Evolutionary conservation across 371 early-diverging fungal genomes (phyloP), one percentile per base, ranked within the genome.

Genomic region (Mucor piriformis): DNA sequence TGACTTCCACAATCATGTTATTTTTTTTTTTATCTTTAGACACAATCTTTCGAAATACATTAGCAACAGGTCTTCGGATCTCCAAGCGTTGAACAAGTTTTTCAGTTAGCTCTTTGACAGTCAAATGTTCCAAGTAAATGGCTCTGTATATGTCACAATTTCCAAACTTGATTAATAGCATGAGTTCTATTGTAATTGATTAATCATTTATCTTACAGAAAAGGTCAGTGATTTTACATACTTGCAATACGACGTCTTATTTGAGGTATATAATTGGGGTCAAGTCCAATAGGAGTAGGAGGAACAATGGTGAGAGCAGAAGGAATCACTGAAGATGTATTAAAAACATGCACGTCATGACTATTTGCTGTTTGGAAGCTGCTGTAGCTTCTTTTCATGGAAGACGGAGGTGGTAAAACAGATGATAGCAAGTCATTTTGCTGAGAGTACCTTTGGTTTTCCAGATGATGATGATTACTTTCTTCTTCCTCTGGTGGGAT

Each of bases 121-220:
- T 83, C 13, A 71, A 59, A n/a, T 72, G 69, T 37, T 86, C 81
- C 12, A 86, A 70, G 48, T 86, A 86, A 20, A 84, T 71, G 0
- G 84, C 84, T 3, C 77, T 64, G 49, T 64, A 61, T 2, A 77
- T 40, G 33, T 84, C 84, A 27, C 67, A 65, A 6, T 50, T 25
- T 0, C 69, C 66, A 38, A 79, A 77, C 54, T 72, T 74, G 49
- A 77, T 69, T 33, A 83, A 84, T 3, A 85, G 54, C 48, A 83
- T 81, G 0, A 84, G 65, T 40, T 61, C 69, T 69, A 35, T 44
- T 7, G 0, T 21, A 27, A 49, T 11, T 6, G 15, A n/a, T n/a
- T 23, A 32, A 12, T 50, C 18, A 20, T 29, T 4, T n/a, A n/a
- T n/a, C n/a, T n/a, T n/a, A n/a, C n/a, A n/a, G n/a, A n/a, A n/a